Base-by-base conservation (phyloP, 345 rosid species). In the Gossypium bickii region DNA sequence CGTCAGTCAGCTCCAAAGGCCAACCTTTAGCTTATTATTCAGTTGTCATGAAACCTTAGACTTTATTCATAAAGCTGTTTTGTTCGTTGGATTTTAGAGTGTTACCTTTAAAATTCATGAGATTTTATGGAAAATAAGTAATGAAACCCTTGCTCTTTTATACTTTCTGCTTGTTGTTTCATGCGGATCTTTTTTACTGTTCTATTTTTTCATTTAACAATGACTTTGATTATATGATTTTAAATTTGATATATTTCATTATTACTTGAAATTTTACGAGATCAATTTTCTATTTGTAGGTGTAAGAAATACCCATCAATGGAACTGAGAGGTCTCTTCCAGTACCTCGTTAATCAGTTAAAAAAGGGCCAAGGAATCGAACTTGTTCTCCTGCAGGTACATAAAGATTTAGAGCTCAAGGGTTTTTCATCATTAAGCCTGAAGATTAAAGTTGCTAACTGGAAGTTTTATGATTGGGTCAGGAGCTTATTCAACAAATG, bases 401-500 rank as follows among this genome's bases (percentile, higher is more conserved):
- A 61, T 49, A 70, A 59, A 76, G 72, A 67, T 70, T 74, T 74
- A 22, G 71, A 77, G 61, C 66, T 73, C 59, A 20, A 59, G 41
- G 45, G 52, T 77, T 73, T 66, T 61, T 41, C 64, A 29, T 75
- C 22, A 47, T 74, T 71, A 56, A 43, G 70, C 61, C 53, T 51
- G 45, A 44, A 34, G 27, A 24, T 57, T 24, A 61, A 44, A 62
- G 45, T 83, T 76, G 81, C 73, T 57, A 51, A 72, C 70, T 73
- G 74, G 68, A 60, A 59, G 70, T 56, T 74, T 79, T 57, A 29
- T 82, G 81, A 76, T 78, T 76, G 52, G 55, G 52, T 77, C 84
- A 96, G 99, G 99, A 96, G 83, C 93, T 96, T 78, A 71, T 96
- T 84, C 97, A 92, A 78, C 99, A 96, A 85, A 96, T 96, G 99